These are phyloP conservation scores for Backusella morwellensis DNA, from an alignment of 192 early-diverging fungal genomes.

Conservation along the genomic window DNA sequence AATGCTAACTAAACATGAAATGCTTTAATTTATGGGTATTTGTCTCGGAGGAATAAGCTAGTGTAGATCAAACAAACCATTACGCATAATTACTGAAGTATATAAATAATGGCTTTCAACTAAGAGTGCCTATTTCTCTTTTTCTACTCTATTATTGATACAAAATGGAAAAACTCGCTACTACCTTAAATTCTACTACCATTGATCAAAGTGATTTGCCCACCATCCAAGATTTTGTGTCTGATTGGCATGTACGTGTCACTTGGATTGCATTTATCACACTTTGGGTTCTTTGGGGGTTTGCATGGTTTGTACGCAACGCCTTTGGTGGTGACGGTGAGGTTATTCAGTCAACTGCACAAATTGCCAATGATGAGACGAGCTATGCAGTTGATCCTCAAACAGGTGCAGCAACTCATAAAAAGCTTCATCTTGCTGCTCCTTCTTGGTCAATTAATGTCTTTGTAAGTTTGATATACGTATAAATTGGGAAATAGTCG, in stretches of 20 bases:
- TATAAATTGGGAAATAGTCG: not conserved
- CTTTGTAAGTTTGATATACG: slow-evolving; percentile 16
- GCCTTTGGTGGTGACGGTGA: slow-evolving; percentile 16
- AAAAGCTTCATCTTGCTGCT: not conserved
- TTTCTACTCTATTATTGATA: not conserved
- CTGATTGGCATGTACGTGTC: slow-evolving; percentile 22
- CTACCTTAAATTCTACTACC: not conserved
- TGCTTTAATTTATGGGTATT: not conserved
- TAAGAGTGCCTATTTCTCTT: not conserved
- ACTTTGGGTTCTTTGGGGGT: slow-evolving; percentile 34
- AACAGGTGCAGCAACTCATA: not conserved
- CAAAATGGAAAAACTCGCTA: not conserved
- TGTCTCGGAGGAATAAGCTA: not conserved
- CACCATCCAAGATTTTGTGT: not conserved
- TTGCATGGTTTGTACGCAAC: slow-evolving; percentile 30
- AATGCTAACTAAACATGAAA: not conserved
- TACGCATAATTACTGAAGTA: not conserved
- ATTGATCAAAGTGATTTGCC: not conserved
- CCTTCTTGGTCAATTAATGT: slow-evolving; percentile 7
- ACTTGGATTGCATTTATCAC: slow-evolving; percentile 33
- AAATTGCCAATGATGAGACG: not conserved
- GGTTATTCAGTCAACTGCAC: not conserved
- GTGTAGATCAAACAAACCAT: not conserved
- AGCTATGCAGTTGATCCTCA: not conserved
- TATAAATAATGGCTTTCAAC: not conserved